Percentiles rank a stretch among this genome's conserved stretches.
These are phyloP conservation scores for Leccinum subrobustum DNA, from an alignment of 1,284 basidiomycete genomes.

Conservation along the genomic window DNA sequence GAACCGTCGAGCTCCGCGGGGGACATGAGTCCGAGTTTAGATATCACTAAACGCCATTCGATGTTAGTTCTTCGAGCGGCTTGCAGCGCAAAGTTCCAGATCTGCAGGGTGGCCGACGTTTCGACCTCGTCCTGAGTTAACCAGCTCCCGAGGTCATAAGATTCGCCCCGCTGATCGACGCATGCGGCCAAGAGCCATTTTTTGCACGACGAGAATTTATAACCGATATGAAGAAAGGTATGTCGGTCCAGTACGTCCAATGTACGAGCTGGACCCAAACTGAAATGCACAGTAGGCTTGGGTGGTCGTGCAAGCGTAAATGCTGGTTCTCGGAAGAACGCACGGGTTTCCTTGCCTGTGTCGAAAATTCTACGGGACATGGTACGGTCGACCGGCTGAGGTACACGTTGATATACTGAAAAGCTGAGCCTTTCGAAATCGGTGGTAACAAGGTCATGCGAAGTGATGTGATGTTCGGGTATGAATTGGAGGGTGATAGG, in stretches of 20 bases:
- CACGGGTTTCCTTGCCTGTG: conserved; percentile 39
- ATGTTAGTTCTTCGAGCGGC: conserved; percentile 63
- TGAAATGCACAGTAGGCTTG: conserved; percentile 45
- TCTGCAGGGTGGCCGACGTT: conserved; percentile 46
- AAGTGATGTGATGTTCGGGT: conserved; percentile 57
- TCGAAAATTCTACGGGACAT: conserved; percentile 54
- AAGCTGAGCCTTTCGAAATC: conserved; percentile 44
- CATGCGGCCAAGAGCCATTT: conserved; percentile 77
- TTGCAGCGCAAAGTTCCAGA: conserved; percentile 67
- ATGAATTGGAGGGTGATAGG: conserved; percentile 66
- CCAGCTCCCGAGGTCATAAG: conserved; percentile 65
- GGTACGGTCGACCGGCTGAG: conserved; percentile 55
- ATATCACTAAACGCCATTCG: conserved; percentile 77
- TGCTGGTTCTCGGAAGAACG: conserved; percentile 61
- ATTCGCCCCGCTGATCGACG: conserved; percentile 76
- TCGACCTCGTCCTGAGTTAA: conserved; percentile 47
- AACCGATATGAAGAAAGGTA: conserved; percentile 74
- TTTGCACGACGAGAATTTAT: conserved; percentile 57
- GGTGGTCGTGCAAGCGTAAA: conserved; percentile 58
- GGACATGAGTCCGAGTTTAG: conserved; percentile 61
- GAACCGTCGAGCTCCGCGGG: conserved; percentile 65
- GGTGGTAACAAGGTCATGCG: conserved; percentile 20
- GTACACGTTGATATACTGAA: conserved; percentile 70
- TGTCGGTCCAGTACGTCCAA: conserved; percentile 70
- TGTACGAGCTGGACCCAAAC: conserved; percentile 44